A percentile compares a stretch with the other conserved stretches of the same genome.
phyloP scores from a whole-genome alignment of 1,139 yeast species.

The Kurtzmaniella natalensis region DNA sequence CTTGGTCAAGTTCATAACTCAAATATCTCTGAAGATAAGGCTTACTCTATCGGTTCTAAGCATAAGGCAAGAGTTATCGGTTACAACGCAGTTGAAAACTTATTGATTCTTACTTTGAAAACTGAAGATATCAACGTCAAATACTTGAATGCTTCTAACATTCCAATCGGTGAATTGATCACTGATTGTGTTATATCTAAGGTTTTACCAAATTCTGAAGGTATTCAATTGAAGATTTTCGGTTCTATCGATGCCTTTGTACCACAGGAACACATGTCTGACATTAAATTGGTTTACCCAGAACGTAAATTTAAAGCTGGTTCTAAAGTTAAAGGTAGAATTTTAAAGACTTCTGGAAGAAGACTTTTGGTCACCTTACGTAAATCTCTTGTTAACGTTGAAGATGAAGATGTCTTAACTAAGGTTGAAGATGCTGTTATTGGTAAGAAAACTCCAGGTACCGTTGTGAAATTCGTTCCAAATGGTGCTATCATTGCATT shows the following conservation, averaged over 20 bases:
- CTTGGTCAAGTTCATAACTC: slow-evolving; percentile 73
- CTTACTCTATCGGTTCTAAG: slow-evolving; percentile 57
- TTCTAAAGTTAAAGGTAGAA: slow-evolving; percentile 71
- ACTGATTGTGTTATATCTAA: slow-evolving; percentile 54
- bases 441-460: slow-evolving; percentile 69
- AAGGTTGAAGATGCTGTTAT: slow-evolving; percentile 48
- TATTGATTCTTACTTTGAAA: slow-evolving; percentile 65
- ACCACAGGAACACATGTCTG: slow-evolving; percentile 75
- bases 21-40: slow-evolving; percentile 51
- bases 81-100: slow-evolving; percentile 60
- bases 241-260: slow-evolving; percentile 73
- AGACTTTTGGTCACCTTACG: slow-evolving; percentile 66
- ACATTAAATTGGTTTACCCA: slow-evolving; percentile 78
- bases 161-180: slow-evolving; percentile 70
- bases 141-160: slow-evolving; percentile 63
- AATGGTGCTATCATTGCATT: slow-evolving; percentile 82
- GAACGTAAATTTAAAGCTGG: slow-evolving; percentile 90
- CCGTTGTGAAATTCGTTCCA: slow-evolving; percentile 67
- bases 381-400: slow-evolving; percentile 71
- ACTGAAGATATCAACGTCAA: slow-evolving; percentile 58
- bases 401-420: slow-evolving; percentile 54
- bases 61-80: slow-evolving; percentile 79
- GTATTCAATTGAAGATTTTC: slow-evolving; percentile 62
- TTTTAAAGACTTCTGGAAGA: slow-evolving; percentile 36
- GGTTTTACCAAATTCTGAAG: slow-evolving; percentile 59